Evolutionary conservation across 257 asterid species (phyloP).

Genomic region (Buddleja alternifolia): DNA sequence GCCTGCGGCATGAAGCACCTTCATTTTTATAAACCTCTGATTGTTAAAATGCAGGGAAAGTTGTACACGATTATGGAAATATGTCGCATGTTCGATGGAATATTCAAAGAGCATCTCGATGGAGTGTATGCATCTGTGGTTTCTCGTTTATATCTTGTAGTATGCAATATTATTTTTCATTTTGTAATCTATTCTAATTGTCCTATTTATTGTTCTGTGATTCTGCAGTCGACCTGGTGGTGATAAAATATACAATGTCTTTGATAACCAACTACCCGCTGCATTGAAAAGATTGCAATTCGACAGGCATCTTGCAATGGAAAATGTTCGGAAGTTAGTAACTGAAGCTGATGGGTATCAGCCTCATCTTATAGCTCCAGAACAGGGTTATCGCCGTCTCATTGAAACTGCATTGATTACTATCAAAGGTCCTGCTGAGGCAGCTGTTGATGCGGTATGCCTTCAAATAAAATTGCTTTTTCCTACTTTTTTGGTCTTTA

Average conservation of each 20-base stretch:
- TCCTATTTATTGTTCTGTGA: conserved; percentile 18
- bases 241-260: conserved; percentile 69
- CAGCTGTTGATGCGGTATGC: conserved; percentile 76
- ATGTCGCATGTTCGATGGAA: conserved; percentile 73
- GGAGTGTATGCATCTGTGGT: conserved; percentile 58
- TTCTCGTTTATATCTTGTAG: conserved; percentile 1
- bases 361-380: conserved; percentile 85
- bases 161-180: neutral
- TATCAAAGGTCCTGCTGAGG: conserved; percentile 80
- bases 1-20: conserved; percentile 17
- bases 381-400: conserved; percentile 79
- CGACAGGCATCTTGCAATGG: conserved; percentile 80
- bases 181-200: conserved; percentile 4
- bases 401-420: conserved; percentile 69
- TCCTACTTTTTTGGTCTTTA: neutral
- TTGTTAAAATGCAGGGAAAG: conserved; percentile 59
- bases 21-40: neutral
- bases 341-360: conserved; percentile 88
- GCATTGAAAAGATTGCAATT: conserved; percentile 78
- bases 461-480: neutral
- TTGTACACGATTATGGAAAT: conserved; percentile 81
- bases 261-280: conserved; percentile 76
- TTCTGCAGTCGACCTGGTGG: conserved; percentile 79
- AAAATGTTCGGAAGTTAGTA: conserved; percentile 66
- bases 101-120: conserved; percentile 81